Base-by-base conservation (phyloP, 2,329 filamentous ascomycete species). In the Paraconiothyrium brasiliense region DNA sequence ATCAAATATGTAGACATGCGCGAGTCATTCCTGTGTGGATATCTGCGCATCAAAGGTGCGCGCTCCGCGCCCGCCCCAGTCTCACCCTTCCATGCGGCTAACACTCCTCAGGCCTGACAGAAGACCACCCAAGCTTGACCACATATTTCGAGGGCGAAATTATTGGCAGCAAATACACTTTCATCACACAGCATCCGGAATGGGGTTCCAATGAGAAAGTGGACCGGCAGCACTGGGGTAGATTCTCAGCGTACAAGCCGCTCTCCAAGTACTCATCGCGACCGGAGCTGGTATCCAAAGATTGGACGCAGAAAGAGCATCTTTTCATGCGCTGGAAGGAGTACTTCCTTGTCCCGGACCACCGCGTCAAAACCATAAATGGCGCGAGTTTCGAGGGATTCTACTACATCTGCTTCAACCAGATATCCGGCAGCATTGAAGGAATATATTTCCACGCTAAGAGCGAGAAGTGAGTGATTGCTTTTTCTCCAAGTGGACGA, bases 301-400 rank as follows among this genome's bases (percentile, higher is more conserved):
- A 96, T 70, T 87, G 90, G 69, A 87, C 88, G 51, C 91, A 96
- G 75, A 86, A 89, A 66, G 94, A 97, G 70, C 90, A 96, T 76
- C 90, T 99, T 35, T 99, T 97, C 75, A 99, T 99, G 95, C 89
- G 95, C 63, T 99, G 95, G 95, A 99, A 99, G 80, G 95, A 99
- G 76, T 93, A 97, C 72, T 99, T 99, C 73, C 84, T 99, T 0
- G 95, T 99, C 0, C 95, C 95, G 1, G 94, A 99, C 73, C 95
- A 99, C 77, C 88, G 92, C 16, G 93, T 98, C 22, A 87, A 90
- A 63, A 96, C 92, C 11, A 97, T 99, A 64, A 92, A 89, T 37
- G 95, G 95, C 20, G 95, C 95, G 8, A 98, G 94, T 74, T 99
- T 98, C 63, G 95, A 99, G 76, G 95, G 95, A 0, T 99, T 99